phyloP scores from a whole-genome alignment of 805 yeast species.

The Jamesozyma lodderae region DNA sequence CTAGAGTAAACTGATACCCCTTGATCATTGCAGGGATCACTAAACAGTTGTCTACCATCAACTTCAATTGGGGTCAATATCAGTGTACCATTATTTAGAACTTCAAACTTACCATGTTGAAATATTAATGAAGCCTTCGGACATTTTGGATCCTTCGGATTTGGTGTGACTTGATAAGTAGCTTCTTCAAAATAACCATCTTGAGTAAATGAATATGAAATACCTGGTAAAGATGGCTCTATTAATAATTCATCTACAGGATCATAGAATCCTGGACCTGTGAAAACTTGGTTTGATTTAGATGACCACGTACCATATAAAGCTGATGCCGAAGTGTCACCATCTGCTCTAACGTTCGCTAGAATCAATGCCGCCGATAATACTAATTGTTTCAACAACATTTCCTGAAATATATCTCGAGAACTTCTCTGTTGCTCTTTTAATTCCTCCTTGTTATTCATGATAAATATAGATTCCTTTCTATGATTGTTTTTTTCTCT shows the following conservation, averaged over 20 bases:
- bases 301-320: slow-evolving; percentile 84
- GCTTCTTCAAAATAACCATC: slow-evolving; percentile 94
- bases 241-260: slow-evolving; percentile 91
- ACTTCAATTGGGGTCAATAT: slow-evolving; percentile 64
- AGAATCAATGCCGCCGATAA: too few species aligned
- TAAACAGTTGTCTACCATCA: slow-evolving; percentile 86
- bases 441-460: background rate
- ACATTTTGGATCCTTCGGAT: slow-evolving; percentile 69
- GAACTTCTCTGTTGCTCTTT: background rate
- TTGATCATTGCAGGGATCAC: slow-evolving; percentile 72
- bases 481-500: too few species aligned
- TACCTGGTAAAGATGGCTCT: slow-evolving; percentile 94
- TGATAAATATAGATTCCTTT: too few species aligned
- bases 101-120: slow-evolving; percentile 81
- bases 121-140: slow-evolving; percentile 72
- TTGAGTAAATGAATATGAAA: slow-evolving; percentile 82
- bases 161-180: slow-evolving; percentile 62
- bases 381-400: too few species aligned
- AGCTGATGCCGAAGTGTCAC: background rate
- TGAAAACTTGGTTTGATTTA: slow-evolving; percentile 86
- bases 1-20: slow-evolving; percentile 59
- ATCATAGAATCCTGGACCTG: slow-evolving; percentile 94
- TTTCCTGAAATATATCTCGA: too few species aligned
- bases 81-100: slow-evolving; percentile 57
- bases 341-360: too few species aligned